Percentiles rank a stretch among this genome's conserved stretches.
These are phyloP conservation scores for Cicer pinnatifidum DNA, from an alignment of 306 rosid genomes.

Conservation along the genomic window DNA sequence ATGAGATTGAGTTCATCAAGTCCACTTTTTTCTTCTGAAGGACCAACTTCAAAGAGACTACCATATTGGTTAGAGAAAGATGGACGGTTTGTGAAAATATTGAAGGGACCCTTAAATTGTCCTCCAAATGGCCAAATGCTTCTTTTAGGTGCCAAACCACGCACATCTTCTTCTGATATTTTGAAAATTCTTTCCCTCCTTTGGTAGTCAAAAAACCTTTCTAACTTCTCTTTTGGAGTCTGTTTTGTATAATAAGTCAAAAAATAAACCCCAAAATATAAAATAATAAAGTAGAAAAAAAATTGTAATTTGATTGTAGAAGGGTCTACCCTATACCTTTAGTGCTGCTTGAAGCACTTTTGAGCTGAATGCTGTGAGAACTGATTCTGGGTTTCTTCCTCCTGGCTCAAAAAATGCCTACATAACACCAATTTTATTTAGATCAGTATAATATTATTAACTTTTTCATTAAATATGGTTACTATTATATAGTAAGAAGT, in stretches of 20 bases:
- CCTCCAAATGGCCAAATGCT: slow-evolving; percentile 65
- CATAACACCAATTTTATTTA: not conserved
- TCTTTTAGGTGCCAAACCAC: slow-evolving; percentile 38
- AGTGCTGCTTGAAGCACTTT: slow-evolving; percentile 65
- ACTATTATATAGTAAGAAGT: not conserved
- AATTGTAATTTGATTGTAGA: not conserved
- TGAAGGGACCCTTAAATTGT: slow-evolving; percentile 50
- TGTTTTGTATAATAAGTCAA: slow-evolving; percentile 19
- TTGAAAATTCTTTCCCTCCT: slow-evolving; percentile 54
- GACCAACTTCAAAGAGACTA: slow-evolving; percentile 50
- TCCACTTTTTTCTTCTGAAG: slow-evolving; percentile 32
- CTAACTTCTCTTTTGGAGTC: slow-evolving; percentile 45
- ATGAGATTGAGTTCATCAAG: slow-evolving; percentile 54
- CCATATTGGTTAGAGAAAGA: slow-evolving; percentile 60
- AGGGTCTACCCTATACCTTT: slow-evolving; percentile 41
- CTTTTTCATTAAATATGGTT: no score
- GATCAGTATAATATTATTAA: no score
- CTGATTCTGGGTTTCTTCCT: slow-evolving; percentile 64
- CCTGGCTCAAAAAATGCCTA: slow-evolving; percentile 61
- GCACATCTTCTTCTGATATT: slow-evolving; percentile 54
- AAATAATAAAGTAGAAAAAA: not conserved
- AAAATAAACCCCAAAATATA: not conserved
- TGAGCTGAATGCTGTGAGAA: slow-evolving; percentile 68
- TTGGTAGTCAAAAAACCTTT: slow-evolving; percentile 55
- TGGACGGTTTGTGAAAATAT: slow-evolving; percentile 51